Evolutionary conservation across 2,329 filamentous ascomycete species (phyloP).

Genomic region (Tricladium varicosporioides): DNA sequence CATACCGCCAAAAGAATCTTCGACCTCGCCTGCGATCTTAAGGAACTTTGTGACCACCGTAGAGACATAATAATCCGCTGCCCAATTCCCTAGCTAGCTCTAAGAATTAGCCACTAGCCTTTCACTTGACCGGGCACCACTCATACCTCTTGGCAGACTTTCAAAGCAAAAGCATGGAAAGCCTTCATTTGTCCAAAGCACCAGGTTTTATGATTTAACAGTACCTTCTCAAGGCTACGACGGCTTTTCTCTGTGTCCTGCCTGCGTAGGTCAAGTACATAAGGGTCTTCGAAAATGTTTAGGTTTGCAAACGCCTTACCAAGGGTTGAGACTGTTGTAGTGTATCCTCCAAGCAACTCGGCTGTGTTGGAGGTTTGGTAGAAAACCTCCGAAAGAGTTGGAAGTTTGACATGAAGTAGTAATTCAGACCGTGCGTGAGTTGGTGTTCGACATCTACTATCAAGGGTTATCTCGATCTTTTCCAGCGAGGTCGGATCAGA

Average conservation of each 20-base stretch:
- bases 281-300: slow-evolving; percentile 61
- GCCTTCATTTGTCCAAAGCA: slow-evolving; percentile 53
- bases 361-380: slow-evolving; percentile 11
- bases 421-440: slow-evolving; percentile 51
- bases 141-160: slow-evolving; percentile 46
- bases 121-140: too few species aligned
- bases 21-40: slow-evolving; percentile 37
- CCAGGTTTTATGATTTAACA: slow-evolving; percentile 49
- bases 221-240: slow-evolving; percentile 38
- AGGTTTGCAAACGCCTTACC: slow-evolving; percentile 36
- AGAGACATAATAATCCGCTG: slow-evolving; percentile 63
- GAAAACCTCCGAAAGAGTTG: slow-evolving; percentile 22
- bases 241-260: slow-evolving; percentile 42
- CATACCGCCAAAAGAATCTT: slow-evolving; percentile 35
- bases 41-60: slow-evolving; percentile 45
- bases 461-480: slow-evolving; percentile 50
- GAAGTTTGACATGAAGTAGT: slow-evolving; percentile 28
- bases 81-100: slow-evolving; percentile 60
- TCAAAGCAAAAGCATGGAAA: slow-evolving; percentile 48
- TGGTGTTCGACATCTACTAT: slow-evolving; percentile 55
- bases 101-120: too few species aligned
- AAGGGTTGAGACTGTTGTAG: slow-evolving; percentile 22
- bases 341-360: slow-evolving; percentile 3
- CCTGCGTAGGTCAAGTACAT: slow-evolving; percentile 46
- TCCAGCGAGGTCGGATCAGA: slow-evolving; percentile 25